Evolutionary conservation across 1,284 basidiomycete genomes (phyloP).

Genomic region (Golubevia sp.): DNA sequence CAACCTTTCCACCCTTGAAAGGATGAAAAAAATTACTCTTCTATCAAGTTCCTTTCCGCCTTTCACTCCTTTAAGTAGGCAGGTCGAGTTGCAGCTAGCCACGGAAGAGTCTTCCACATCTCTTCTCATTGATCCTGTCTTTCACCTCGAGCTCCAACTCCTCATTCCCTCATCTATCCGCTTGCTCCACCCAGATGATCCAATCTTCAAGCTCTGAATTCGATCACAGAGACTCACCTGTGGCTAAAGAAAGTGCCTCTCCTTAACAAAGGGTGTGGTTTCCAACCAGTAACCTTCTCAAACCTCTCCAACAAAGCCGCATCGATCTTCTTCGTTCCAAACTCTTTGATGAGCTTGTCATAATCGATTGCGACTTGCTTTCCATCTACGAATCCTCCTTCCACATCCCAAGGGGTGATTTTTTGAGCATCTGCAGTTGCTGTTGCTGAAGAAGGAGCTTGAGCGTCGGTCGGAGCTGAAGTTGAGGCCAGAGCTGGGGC

Average conservation of each 20-base stretch:
- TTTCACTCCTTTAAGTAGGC: constrained; percentile 6
- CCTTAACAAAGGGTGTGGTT: constrained; percentile 86
- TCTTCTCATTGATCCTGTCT: too few species aligned
- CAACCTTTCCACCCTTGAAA: too few species aligned
- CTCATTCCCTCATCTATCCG: too few species aligned
- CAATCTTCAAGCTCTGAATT: too few species aligned
- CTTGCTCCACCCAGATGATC: too few species aligned
- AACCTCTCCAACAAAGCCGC: constrained; percentile 81
- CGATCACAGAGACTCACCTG: constrained; percentile 73
- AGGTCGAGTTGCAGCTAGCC: constrained; percentile 3
- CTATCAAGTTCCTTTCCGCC: too few species aligned
- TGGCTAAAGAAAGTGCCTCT: constrained; percentile 98
- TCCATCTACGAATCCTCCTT: constrained; percentile 90
- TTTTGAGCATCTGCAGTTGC: constrained; percentile 71
- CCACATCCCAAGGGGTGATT: constrained; percentile 97
- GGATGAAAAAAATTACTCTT: too few species aligned
- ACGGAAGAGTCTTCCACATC: too few species aligned
- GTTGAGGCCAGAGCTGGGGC: too few species aligned
- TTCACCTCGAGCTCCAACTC: too few species aligned
- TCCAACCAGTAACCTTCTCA: constrained; percentile 84
- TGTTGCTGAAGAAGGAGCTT: neutral
- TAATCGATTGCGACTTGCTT: constrained; percentile 79
- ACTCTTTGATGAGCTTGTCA: constrained; percentile 90
- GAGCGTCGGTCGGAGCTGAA: too few species aligned
- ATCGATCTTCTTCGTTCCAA: constrained; percentile 86